These are phyloP conservation scores for Ustilago crameri DNA, from an alignment of 1,284 basidiomycete genomes.

Conservation along the genomic window DNA sequence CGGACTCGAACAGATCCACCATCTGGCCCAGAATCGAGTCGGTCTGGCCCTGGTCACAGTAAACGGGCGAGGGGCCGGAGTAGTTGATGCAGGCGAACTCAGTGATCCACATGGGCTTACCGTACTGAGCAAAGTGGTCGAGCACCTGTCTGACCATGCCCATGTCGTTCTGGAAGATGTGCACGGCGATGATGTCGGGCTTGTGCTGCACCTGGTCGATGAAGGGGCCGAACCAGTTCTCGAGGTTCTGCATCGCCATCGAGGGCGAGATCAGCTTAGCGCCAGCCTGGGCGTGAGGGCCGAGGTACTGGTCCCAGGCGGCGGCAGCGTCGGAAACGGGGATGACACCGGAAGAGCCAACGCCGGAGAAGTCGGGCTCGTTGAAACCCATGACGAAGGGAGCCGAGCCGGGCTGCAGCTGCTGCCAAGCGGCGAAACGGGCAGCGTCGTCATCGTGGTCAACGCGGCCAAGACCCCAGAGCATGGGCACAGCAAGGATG, in stretches of 20 bases:
- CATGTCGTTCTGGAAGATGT: slow-evolving; percentile 60
- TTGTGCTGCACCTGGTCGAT: slow-evolving; percentile 43
- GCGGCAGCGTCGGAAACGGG: slow-evolving; percentile 28
- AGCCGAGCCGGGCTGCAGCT: slow-evolving; percentile 34
- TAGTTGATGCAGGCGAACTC: slow-evolving; percentile 57
- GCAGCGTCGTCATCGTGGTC: slow-evolving; percentile 48
- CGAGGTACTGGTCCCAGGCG: slow-evolving; percentile 55
- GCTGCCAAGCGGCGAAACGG: slow-evolving; percentile 53
- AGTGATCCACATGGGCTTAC: slow-evolving; percentile 57
- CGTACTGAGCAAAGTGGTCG: slow-evolving; percentile 54
- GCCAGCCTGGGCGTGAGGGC: slow-evolving; percentile 44
- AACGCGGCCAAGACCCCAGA: slow-evolving; percentile 54
- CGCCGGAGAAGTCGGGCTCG: slow-evolving; percentile 53
- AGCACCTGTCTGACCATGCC: slow-evolving; percentile 48
- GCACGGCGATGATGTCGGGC: slow-evolving; percentile 59
- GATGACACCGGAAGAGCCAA: slow-evolving; percentile 51
- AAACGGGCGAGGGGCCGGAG: slow-evolving; percentile 38
- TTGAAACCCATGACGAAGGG: slow-evolving; percentile 55
- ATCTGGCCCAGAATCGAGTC: slow-evolving; percentile 42
- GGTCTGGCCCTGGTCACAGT: slow-evolving; percentile 46
- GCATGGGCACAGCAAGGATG: slow-evolving; percentile 45
- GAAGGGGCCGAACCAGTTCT: slow-evolving; percentile 49
- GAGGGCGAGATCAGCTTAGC: slow-evolving; percentile 53
- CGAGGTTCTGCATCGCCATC: slow-evolving; percentile 57
- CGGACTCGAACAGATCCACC: slow-evolving; percentile 52